Conservation (phyloP, 257 asterid species). For the Solanum chmielewskii region DNA sequence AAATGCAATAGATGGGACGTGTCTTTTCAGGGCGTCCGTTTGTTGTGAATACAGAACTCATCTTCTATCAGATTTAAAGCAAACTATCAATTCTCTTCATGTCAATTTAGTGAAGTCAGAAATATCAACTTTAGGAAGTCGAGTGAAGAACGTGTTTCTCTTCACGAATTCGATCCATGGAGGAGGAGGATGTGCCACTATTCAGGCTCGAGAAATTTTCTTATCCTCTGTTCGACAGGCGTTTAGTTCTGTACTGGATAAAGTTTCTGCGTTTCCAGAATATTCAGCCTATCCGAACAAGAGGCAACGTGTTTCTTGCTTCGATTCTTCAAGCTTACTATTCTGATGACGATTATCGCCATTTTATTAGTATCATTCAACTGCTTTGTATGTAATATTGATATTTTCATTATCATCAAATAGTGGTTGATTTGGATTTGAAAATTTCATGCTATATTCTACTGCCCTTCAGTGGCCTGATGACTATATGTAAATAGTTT, state of each 20-base stretch:
- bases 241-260: conserved; percentile 39
- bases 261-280: conserved; percentile 43
- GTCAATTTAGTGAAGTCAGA: conserved; percentile 38
- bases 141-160: conserved; percentile 45
- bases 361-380: background rate
- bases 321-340: conserved; percentile 7
- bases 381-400: background rate
- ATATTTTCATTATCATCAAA: background rate
- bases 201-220: conserved; percentile 3
- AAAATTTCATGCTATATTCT: background rate
- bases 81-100: conserved; percentile 23
- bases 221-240: conserved; percentile 28
- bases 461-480: background rate
- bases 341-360: background rate
- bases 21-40: conserved; percentile 43
- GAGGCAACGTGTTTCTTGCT: conserved; percentile 25
- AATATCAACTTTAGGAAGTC: conserved; percentile 58
- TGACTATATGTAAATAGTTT: background rate
- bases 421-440: background rate
- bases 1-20: conserved; percentile 19
- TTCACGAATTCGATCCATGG: conserved; percentile 10
- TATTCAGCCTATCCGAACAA: conserved; percentile 26
- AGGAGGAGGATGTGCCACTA: background rate
- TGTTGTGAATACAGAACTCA: conserved; percentile 66
- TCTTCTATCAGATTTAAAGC: conserved; percentile 39